phyloP scores from a whole-genome alignment of 2,329 filamentous ascomycete genomes.

The Phialophora expanda region DNA sequence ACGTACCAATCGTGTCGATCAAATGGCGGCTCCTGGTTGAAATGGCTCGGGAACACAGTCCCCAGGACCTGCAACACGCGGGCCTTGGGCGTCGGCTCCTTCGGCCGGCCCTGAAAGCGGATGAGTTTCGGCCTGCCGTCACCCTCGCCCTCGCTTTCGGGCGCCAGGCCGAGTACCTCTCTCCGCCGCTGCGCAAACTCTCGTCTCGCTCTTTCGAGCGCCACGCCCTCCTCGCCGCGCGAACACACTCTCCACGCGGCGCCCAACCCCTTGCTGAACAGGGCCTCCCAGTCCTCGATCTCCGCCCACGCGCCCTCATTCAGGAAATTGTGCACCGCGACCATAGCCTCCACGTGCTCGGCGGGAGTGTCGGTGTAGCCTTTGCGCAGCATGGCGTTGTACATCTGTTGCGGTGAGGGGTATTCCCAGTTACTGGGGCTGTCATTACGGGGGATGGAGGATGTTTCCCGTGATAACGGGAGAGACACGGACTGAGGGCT shows the following conservation, averaged over 20 bases:
- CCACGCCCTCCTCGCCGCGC: slow-evolving; percentile 71
- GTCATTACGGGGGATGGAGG: slow-evolving; percentile 87
- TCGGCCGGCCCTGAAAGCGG: slow-evolving; percentile 85
- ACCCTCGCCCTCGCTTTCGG: slow-evolving; percentile 1
- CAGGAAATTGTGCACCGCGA: slow-evolving; percentile 95
- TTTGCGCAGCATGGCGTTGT: slow-evolving; percentile 95
- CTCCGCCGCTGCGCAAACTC: slow-evolving; percentile 48
- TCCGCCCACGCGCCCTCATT: slow-evolving; percentile 98
- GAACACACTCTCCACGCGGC: slow-evolving; percentile 76
- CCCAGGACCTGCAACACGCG: slow-evolving; percentile 80
- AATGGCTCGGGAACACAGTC: slow-evolving; percentile 77
- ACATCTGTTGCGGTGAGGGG: slow-evolving; percentile 98
- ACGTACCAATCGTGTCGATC: slow-evolving; percentile 98
- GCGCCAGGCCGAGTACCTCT: slow-evolving; percentile 36
- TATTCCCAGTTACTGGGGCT: slow-evolving; percentile 90
- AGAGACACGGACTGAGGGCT: slow-evolving; percentile 69
- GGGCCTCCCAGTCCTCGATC: slow-evolving; percentile 89
- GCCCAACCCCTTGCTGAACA: slow-evolving; percentile 75
- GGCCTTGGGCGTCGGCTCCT: slow-evolving; percentile 90
- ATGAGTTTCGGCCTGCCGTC: slow-evolving; percentile 65
- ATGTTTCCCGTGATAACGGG: slow-evolving; percentile 79
- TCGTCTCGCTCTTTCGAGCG: slow-evolving; percentile 58
- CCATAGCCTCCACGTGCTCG: slow-evolving; percentile 94
- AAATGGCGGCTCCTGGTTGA: slow-evolving; percentile 83
- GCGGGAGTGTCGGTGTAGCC: slow-evolving; percentile 93